Evolutionary conservation across 192 early-diverging fungal genomes (phyloP), one percentile per base, ranked within the genome.

Genomic region (Coemansia sp.): DNA sequence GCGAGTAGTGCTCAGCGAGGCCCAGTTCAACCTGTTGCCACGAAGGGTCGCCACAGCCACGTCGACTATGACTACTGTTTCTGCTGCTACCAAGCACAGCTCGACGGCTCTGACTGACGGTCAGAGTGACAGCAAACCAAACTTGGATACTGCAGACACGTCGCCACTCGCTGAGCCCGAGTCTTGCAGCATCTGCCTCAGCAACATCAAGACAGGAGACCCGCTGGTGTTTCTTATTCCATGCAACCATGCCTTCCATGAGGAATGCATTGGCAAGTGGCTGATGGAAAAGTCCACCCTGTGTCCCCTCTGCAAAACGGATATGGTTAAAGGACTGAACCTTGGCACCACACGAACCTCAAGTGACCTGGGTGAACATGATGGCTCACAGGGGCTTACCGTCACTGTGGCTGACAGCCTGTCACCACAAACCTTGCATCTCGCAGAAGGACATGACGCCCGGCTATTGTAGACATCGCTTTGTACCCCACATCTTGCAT

Each of bases 261-360:
- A 62, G 3, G 75, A 77, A 5, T 82, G 80, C 24, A 74, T 69
- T 0, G 38, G 64, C 63, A 69, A 44, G n/a, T 82, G 80, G 80
- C 69, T 82, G 6, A 74, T 62, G 55, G 63, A 72, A 55, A 77
- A 77, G 27, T 82, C 80, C 20, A 77, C 72, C 5, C 29, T 68
- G 41, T 82, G 80, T 64, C 75, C 80, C 41, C 69, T 77, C 2
- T 82, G 80, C 68, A 76, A 76, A 47, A 55, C 67, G 2, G 80
- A 82, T 27, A 64, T 74, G 65, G 50, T 69, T 13, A 72, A 72
- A 46, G 72, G 71, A 2, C 62, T 82, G 40, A 75, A 72, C 34
- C 55, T 58, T 34, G 55, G 27, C 29, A 33, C 55, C 8, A 34
- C 31, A 7, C 55, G 31, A 16, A 34, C 55, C 55, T 58, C 55